Evolutionary conservation across 2,329 filamentous ascomycete species (phyloP).

Genomic region (Alternaria panax): DNA sequence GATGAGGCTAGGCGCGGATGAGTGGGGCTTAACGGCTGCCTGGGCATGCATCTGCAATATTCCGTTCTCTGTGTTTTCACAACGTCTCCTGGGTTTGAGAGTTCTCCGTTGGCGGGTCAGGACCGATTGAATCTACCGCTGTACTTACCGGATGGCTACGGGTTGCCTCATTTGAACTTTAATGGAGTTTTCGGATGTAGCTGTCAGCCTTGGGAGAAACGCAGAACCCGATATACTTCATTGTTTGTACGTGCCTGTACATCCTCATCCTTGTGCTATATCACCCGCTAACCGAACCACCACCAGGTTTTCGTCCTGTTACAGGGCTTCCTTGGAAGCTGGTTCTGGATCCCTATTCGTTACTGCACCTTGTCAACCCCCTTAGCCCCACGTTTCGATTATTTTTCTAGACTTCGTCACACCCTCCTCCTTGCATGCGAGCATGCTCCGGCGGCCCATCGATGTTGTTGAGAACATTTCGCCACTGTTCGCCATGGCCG

Average conservation of each 20-base stretch:
- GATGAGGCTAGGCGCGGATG: slow-evolving; percentile 17
- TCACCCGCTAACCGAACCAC: slow-evolving; percentile 21
- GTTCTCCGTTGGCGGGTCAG: not conserved
- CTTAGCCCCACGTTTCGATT: slow-evolving; percentile 21
- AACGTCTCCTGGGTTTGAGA: slow-evolving; percentile 6
- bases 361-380: slow-evolving; percentile 12
- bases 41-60: slow-evolving; percentile 16
- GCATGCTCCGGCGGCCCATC: slow-evolving; percentile 32
- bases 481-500: slow-evolving; percentile 24
- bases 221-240: not conserved
- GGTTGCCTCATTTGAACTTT: not conserved
- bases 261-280: slow-evolving; percentile 38
- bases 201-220: not conserved
- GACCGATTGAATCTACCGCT: not conserved
- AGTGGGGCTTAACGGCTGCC: slow-evolving; percentile 16
- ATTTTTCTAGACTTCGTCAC: slow-evolving; percentile 21
- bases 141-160: not conserved
- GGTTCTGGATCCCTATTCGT: slow-evolving; percentile 26
- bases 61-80: slow-evolving; percentile 10
- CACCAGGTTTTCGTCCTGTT: slow-evolving; percentile 15
- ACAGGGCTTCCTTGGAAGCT: slow-evolving; percentile 15
- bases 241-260: slow-evolving; percentile 17
- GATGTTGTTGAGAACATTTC: slow-evolving; percentile 19
- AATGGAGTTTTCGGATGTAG: not conserved
- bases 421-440: slow-evolving; percentile 31